Evolutionary conservation across 2,329 filamentous ascomycete species (phyloP), one percentile per base, ranked within the genome.

Genomic region (Thelonectria olida): DNA sequence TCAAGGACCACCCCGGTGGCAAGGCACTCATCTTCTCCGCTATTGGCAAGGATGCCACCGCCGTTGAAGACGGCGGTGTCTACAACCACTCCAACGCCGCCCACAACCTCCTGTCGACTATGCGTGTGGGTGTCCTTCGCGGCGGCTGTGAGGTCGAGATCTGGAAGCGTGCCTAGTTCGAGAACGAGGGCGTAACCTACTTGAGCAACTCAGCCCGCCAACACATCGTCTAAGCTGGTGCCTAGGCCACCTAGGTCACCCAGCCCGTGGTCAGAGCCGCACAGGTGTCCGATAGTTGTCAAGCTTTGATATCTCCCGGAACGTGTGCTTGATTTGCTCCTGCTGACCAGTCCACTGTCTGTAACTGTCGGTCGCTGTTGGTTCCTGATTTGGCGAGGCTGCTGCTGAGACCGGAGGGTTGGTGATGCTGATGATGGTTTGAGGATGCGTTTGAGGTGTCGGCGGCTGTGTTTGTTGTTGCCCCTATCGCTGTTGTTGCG

Each of bases 21-120:
- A 93, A 92, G 83, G 91, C 91, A 41, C 90, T 96, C 81, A 96
- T 96, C 81, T 87, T 82, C 68, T 91, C 90, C 23, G 92, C 89
- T 53, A 86, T 96, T 59, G 92, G 92, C 77, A 96, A 96, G 83
- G 92, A 96, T 65, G 92, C 92, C 56, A 96, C 92, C 13, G 91
- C 92, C 70, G 92, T 94, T 80, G 96, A 96, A 87, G 96, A 96
- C 78, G 92, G 92, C 66, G 92, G 92, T 80, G 90, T 96, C 64
- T 96, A 96, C 82, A 87, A 90, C 76, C 92, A 96, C 84, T 93
- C 90, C 76, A 96, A 96, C n/a, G n/a, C n/a, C n/a, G n/a, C n/a
- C n/a, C n/a, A n/a, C n/a, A n/a, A n/a, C n/a, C n/a, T n/a, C n/a
- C n/a, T n/a, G n/a, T n/a, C n/a, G n/a, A n/a, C n/a, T n/a, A n/a